Evolutionary conservation across 257 asterid species (phyloP).

Genomic region (Solanum dulcamara): DNA sequence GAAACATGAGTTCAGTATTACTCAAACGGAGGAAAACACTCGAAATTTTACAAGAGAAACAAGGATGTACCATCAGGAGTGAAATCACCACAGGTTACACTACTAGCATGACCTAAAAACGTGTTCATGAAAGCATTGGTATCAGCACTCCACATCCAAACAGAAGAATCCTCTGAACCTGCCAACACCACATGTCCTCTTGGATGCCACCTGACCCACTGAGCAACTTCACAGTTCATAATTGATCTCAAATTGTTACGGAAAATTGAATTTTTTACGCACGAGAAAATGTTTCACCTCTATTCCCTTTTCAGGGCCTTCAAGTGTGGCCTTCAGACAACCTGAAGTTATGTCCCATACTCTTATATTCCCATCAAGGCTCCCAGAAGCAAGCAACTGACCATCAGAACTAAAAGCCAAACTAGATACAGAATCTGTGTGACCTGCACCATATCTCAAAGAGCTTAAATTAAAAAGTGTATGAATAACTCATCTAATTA

Average conservation of each 20-base stretch:
- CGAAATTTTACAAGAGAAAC: not conserved
- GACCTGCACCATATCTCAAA: constrained; percentile 46
- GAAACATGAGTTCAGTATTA: not conserved
- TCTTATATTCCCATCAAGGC: constrained; percentile 72
- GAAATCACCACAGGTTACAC: constrained; percentile 85
- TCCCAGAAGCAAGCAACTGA: constrained; percentile 74
- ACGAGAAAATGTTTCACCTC: constrained; percentile 41
- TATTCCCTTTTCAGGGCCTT: constrained; percentile 77
- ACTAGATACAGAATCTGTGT: constrained; percentile 64
- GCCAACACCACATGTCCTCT: constrained; percentile 75
- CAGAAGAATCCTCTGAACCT: constrained; percentile 84
- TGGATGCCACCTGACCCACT: constrained; percentile 98
- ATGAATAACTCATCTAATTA: not conserved
- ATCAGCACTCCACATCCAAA: constrained; percentile 95
- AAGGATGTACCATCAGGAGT: constrained; percentile 78
- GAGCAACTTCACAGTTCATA: constrained; percentile 19
- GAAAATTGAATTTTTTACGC: not conserved
- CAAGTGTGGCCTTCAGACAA: constrained; percentile 56
- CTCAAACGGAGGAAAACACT: not conserved
- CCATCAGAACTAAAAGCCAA: constrained; percentile 84
- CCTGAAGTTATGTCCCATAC: constrained; percentile 61
- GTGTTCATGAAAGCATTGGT: constrained; percentile 38
- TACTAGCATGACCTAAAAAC: constrained; percentile 60
- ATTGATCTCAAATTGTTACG: not conserved
- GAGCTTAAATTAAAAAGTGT: constrained; percentile 2